Evolutionary conservation across 768 basidiomycete species (phyloP).

Genomic region (Gelatoporia subvermispora): DNA sequence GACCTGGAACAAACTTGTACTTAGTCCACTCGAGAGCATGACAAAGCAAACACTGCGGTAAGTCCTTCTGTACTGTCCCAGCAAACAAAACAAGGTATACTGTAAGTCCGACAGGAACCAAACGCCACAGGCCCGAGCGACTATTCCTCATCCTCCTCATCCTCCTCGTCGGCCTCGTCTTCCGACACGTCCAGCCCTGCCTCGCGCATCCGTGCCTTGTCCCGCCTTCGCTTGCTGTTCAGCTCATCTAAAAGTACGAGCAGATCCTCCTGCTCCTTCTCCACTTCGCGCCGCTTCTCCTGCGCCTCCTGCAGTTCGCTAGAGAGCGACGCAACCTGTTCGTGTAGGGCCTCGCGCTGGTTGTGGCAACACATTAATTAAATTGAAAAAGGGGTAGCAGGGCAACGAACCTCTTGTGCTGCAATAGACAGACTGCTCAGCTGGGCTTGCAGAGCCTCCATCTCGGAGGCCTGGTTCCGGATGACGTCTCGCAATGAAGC

Average conservation of each 20-base stretch:
- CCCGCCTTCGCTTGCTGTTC: slow-evolving; percentile 75
- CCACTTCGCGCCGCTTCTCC: slow-evolving; percentile 71
- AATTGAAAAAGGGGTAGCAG: not conserved
- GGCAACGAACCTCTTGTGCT: slow-evolving; percentile 34
- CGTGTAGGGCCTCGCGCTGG: slow-evolving; percentile 43
- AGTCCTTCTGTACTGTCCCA: too few relatives aligned
- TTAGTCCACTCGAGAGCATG: too few relatives aligned
- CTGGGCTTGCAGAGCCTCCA: slow-evolving; percentile 60
- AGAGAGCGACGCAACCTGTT: slow-evolving; percentile 42
- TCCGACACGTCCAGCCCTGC: slow-evolving; percentile 87
- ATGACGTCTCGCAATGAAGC: slow-evolving; percentile 81
- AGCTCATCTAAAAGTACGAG: slow-evolving; percentile 92
- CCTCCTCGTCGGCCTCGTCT: slow-evolving; percentile 76
- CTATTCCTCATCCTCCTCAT: slow-evolving; percentile 28
- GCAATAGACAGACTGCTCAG: slow-evolving; percentile 40
- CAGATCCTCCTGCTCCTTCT: slow-evolving; percentile 96
- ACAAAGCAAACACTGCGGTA: too few relatives aligned
- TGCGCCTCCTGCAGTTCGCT: slow-evolving; percentile 47
- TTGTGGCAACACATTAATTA: not conserved
- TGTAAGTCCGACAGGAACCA: too few relatives aligned
- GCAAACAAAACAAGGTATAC: too few relatives aligned
- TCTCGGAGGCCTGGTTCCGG: slow-evolving; percentile 74
- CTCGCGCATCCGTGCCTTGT: slow-evolving; percentile 73
- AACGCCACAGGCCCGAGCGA: not conserved
- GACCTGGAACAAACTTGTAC: too few relatives aligned